Evolutionary conservation across 1,139 yeast genomes (phyloP), one percentile per base, ranked within the genome.

Genomic region (Suhomyces ambrosiae): DNA sequence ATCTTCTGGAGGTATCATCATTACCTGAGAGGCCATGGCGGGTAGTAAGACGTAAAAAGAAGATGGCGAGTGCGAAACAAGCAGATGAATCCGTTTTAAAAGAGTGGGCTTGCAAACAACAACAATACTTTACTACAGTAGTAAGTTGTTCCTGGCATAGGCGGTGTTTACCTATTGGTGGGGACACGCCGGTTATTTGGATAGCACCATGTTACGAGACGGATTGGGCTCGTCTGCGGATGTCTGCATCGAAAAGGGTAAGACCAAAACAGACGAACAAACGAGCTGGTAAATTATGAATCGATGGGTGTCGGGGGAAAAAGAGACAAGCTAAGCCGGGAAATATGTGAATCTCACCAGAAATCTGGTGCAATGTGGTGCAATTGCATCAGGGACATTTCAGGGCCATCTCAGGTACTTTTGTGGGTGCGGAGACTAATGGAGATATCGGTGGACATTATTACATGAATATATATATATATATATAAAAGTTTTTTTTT

Each of bases 1-100:
- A n/a, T 23, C 27, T 12, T 38, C 42, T 16, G 41, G 41, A 11
- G 37, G 16, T 27, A 34, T 13, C 34, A 35, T 25, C 38, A 38
- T 41, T 35, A 46, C 47, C 43, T 42, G 45, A 24, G 49, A 46
- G 33, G 49, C 45, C 49, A 46, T 46, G 27, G 35, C 24, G 27
- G 17, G 28, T 21, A 25, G 26, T 26, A 21, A 17, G 31, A n/a
- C 27, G 26, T 17, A 10, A 11, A 28, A 25, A 30, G 13, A 35
- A 30, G 17, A 11, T 27, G 29, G 30, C 32, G 14, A 14, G 27
- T 16, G 30, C 21, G 35, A 34, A 32, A 25, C 37, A 22, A 35
- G 37, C 39, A 32, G 39, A 35, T 30, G 37, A 30, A 29, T 31
- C 32, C 22, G 37, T 31, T 22, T 23, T 19, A 37, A 33, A 37